phyloP scores from a whole-genome alignment of 257 asterid genomes.

The Capsicum pubescens region DNA sequence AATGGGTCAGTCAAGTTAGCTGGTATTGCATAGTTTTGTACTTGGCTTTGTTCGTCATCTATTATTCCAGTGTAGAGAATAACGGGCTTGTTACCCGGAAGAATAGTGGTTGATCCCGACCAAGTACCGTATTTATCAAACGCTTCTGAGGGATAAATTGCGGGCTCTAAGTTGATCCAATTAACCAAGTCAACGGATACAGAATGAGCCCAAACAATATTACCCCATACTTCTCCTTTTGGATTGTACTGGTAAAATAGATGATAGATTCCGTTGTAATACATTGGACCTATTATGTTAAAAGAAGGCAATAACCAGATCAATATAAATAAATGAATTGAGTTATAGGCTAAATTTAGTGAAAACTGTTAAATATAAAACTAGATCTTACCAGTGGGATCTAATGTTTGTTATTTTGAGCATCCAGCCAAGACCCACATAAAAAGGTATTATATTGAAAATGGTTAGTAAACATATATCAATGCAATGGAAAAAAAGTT shows the following conservation, averaged over 20 bases:
- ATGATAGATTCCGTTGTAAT: constrained; percentile 38
- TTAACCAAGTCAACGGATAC: constrained; percentile 34
- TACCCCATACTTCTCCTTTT: constrained; percentile 36
- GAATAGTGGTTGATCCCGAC: constrained; percentile 40
- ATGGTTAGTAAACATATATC: neutral
- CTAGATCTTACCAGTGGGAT: constrained; percentile 65
- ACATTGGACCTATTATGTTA: constrained; percentile 36
- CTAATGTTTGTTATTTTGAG: constrained; percentile 40
- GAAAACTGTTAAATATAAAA: neutral
- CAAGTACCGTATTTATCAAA: constrained; percentile 38
- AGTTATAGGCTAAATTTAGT: neutral
- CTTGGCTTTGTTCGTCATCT: constrained; percentile 23
- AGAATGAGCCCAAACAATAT: constrained; percentile 41
- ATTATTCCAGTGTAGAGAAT: constrained; percentile 37
- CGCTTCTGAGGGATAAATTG: constrained; percentile 27
- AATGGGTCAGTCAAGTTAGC: constrained; percentile 34
- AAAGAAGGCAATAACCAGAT: no score
- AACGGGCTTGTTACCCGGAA: constrained; percentile 32
- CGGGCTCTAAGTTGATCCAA: constrained; percentile 33
- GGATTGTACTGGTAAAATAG: constrained; percentile 39
- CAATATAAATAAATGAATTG: neutral
- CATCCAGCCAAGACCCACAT: constrained; percentile 37
- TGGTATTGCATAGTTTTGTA: constrained; percentile 41
- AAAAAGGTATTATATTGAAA: constrained; percentile 23
- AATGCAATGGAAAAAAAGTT: neutral